Base-by-base conservation (phyloP, 352 stramenopile species). In the Pythium pyrilobum region DNA sequence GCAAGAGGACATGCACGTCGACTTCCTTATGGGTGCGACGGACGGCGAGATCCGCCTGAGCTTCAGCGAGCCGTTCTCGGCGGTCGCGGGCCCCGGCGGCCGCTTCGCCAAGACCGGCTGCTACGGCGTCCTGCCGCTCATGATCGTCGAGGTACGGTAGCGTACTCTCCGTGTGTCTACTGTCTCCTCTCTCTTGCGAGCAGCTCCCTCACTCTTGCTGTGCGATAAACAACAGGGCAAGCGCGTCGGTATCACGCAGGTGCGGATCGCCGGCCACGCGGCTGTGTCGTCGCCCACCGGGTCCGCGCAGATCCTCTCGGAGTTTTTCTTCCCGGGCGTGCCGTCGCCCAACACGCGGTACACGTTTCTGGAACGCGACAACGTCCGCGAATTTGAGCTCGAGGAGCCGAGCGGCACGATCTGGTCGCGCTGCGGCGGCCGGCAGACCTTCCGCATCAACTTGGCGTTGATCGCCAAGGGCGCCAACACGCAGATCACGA, bases 381-480 rank as follows among this genome's bases (percentile, higher is more conserved):
- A 34, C 8, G 27, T 20, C n/a, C n/a, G 42, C 11, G 39, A 41
- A 23, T 72, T 74, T 39, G 60, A 47, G 32, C 10, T 64, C 11
- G 29, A 53, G 12, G 15, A 31, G 3, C 16, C 25, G 3, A 43
- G 36, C 0, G 50, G 33, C 16, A 74, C 52, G 4, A 52, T 64
- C 31, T 74, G 66, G 66, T 69, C 58, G 5, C 28, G 40, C 43
- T 74, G 66, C 41, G 55, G 55, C 9, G 34, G 20, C 18, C 4
- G 46, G 15, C 41, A 59, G 27, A 45, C 15, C 1, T 28, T 74
- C 12, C 66, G 66, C 29, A 41, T 74, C 47, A 72, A 74, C 31
- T 60, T 52, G 13, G 63, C 66, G 29, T 43, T 74, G n/a, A 27
- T 68, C 1, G 59, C 63, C 6, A 58, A 52, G 23, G 66, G 63